These are phyloP conservation scores for Blastobotrys mokoenaii DNA, from an alignment of 805 yeast genomes.

Conservation along the genomic window DNA sequence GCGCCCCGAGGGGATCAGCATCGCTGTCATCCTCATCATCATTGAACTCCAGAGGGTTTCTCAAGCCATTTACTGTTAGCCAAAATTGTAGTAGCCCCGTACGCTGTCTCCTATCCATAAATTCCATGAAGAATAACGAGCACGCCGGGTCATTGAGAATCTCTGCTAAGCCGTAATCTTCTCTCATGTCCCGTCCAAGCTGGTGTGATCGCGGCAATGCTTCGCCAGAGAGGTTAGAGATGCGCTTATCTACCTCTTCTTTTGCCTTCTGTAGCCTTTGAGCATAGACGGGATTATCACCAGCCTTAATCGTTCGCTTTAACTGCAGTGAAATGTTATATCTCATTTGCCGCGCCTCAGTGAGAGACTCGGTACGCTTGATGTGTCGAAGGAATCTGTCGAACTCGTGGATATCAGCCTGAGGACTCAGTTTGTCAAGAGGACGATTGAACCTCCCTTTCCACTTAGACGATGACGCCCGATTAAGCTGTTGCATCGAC, in stretches of 20 bases:
- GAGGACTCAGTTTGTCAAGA: conserved; percentile 30
- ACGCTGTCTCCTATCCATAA: conserved; percentile 44
- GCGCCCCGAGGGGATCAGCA: conserved; percentile 21
- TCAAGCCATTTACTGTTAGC: conserved; percentile 56
- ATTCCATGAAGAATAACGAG: conserved; percentile 43
- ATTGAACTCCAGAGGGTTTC: conserved; percentile 61
- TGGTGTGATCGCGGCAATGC: background rate
- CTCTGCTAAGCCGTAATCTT: conserved; percentile 31
- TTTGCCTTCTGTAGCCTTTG: conserved; percentile 29
- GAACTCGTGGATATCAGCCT: conserved; percentile 34
- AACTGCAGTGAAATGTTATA: conserved; percentile 41
- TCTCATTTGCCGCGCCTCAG: conserved; percentile 42
- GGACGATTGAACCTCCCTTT: background rate
- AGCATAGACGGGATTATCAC: conserved; percentile 24
- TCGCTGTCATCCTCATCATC: conserved; percentile 21
- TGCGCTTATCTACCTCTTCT: conserved; percentile 24
- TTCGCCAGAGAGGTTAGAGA: conserved; percentile 22
- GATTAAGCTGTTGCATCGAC: background rate
- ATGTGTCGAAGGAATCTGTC: conserved; percentile 35
- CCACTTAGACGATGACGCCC: background rate
- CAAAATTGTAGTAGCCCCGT: conserved; percentile 50
- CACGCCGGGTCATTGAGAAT: conserved; percentile 42
- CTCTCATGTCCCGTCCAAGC: conserved; percentile 18
- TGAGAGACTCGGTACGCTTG: conserved; percentile 27
- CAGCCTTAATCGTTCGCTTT: conserved; percentile 32